A percentile compares a stretch with the other conserved stretches of the same genome.
Evolutionary conservation across 1,284 basidiomycete genomes (phyloP).

Genomic region (Austroboletus niveus): DNA sequence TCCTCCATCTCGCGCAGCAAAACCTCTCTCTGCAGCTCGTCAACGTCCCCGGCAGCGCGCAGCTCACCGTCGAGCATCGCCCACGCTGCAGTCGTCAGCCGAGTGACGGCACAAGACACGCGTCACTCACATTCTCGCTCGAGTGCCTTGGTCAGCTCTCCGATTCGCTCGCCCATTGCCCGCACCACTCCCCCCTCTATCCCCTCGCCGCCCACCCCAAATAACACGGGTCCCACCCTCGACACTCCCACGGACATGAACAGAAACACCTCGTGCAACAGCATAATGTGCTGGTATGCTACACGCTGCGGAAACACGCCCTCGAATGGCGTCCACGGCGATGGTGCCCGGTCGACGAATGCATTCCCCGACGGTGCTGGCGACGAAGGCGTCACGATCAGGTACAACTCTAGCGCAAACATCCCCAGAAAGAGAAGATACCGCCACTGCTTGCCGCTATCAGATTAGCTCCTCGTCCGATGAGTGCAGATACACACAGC

Average conservation of each 20-base stretch:
- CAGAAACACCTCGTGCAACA: constrained; percentile 77
- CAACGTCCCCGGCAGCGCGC: constrained; percentile 10
- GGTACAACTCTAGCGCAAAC: constrained; percentile 58
- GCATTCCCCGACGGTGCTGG: constrained; percentile 9
- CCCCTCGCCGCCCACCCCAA: constrained; percentile 26
- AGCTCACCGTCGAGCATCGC: constrained; percentile 22
- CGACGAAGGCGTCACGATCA: constrained; percentile 50
- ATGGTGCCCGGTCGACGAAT: constrained; percentile 30
- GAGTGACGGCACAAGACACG: not conserved
- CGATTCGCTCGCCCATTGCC: constrained; percentile 24
- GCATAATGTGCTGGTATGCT: constrained; percentile 68
- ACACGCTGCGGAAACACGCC: constrained; percentile 62
- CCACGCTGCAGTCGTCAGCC: constrained; percentile 22
- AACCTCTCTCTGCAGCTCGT: constrained; percentile 38
- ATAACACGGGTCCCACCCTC: constrained; percentile 62
- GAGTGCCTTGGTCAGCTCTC: constrained; percentile 15
- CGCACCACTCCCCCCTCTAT: constrained; percentile 19
- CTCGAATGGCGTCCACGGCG: constrained; percentile 40
- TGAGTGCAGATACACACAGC: constrained; percentile 52
- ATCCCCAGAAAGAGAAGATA: constrained; percentile 63
- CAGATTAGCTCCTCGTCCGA: constrained; percentile 8
- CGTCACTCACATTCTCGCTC: constrained; percentile 31
- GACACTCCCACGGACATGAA: constrained; percentile 69
- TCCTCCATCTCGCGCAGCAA: constrained; percentile 58
- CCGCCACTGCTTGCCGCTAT: constrained; percentile 78